Base-by-base conservation (phyloP, 768 basidiomycete species). In the Suillus tomentosus region DNA sequence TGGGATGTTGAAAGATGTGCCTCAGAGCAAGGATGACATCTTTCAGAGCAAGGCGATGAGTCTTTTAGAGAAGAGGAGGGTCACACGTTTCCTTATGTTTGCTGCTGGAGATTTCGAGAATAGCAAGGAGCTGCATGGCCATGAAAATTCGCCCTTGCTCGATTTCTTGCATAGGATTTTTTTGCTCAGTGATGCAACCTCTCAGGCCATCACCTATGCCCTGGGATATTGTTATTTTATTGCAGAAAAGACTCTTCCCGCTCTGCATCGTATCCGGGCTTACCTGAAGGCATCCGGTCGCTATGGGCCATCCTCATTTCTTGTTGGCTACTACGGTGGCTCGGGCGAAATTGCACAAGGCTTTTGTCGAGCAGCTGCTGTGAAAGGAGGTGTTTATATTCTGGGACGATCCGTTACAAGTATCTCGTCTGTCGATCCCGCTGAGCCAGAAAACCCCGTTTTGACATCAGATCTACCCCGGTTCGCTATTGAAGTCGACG, bases 311-410 rank as follows among this genome's bases (percentile, higher is more conserved):
- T 87, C 87, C 0, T 87, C 95, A 2, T 98, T 95, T 78, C 84
- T 99, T 17, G 82, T 99, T n/a, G 94, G 94, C 0, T 94, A 97
- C 68, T 98, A 97, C 73, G 96, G 96, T 19, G 93, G 95, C 22
- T 82, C 90, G 0, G 96, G 96, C 5, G 96, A 98, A 71, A 87
- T 98, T 13, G 85, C 91, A 0, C 96, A 98, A 76, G 96, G 95
- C 2, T 99, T 92, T 70, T 89, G 87, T 72, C 92, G 95, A 17
- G 86, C 91, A 24, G 82, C 94, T 15, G 96, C 96, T 3, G 96
- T 99, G 39, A 81, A 80, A 56, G 90, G 91, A 19, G 85, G 80
- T 0, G 86, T 88, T 13, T 94, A 93, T 71, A 87, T 94, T 64
- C 82, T 94, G 4, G 88, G 88, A 31, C 81, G 85, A 53, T 67